Base-by-base conservation (phyloP, 1,284 basidiomycete species). In the Irpex rosettiformis region DNA sequence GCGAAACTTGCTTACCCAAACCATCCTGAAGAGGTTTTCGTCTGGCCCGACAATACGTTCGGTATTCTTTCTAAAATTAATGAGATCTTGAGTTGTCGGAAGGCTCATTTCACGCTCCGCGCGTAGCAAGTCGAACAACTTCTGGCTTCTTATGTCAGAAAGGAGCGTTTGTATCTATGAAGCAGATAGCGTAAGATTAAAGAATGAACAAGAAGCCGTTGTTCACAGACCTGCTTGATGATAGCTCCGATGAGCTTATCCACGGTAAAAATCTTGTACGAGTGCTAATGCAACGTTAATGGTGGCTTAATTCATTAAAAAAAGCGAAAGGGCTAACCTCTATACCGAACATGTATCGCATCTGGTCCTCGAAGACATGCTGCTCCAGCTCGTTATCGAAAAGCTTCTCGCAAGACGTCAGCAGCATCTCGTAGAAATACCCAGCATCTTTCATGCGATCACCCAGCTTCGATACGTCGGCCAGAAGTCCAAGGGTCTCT, bases 351-450 rank as follows among this genome's bases (percentile, higher is more conserved):
- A 98, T 93, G 65, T 82, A 83, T 29, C 96, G 80, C 74, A 96
- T 84, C 65, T 91, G 90, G 67, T 98, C 96, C 72, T 99, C 96
- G 69, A 94, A 98, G 1, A 80, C 82, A 47, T 79, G 77, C 63
- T 89, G 89, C 67, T 98, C 96, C 25, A 98, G 80, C 70, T 96
- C 93, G 64, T 91, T 91, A 69, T 97, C 95, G 66, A 98, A 98
- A 56, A 98, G 73, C 60, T 89, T 84, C 73, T 98, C 96, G 69
- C 92, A 93, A 5, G 93, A 85, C 62, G 91, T 91, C 22, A 99
- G 81, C 64, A 96, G 77, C 58, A 94, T 81, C 57, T 88, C 86
- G 68, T 98, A 98, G 66, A 85, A 92, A 67, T 94, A 82, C 37
- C 76, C 76, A 1, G 77, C 74, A 37, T 78, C 62, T n/a, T 63